A percentile compares a stretch with the other conserved stretches of the same genome.
Evolutionary conservation across 148 eudicot genomes (phyloP).

Genomic region (Hydrangea macrophylla): DNA sequence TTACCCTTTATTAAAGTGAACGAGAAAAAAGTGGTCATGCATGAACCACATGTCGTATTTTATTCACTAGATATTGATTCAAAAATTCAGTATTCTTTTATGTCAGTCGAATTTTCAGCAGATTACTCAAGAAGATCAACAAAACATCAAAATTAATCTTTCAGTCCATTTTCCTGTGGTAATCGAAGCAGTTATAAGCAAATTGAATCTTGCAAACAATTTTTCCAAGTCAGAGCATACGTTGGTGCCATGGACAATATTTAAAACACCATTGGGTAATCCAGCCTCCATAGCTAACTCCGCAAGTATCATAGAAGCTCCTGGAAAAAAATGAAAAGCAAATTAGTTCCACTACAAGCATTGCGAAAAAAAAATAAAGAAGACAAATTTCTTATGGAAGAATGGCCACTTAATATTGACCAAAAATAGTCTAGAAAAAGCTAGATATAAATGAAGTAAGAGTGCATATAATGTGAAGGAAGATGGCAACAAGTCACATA

Average conservation of each 20-base stretch:
- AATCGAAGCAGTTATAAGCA: constrained; percentile 4
- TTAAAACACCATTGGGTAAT: constrained; percentile 87
- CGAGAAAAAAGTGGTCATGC: neutral
- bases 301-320: constrained; percentile 89
- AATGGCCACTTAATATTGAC: neutral
- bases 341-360: neutral
- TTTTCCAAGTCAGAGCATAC: constrained; percentile 38
- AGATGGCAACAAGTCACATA: neutral
- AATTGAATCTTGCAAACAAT: neutral
- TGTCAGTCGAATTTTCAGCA: neutral
- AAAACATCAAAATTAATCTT: neutral
- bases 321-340: constrained; percentile 31
- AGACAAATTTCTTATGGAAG: neutral
- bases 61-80: neutral
- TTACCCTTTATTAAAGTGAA: too few relatives aligned
- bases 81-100: too few relatives aligned
- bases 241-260: constrained; percentile 91
- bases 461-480: neutral
- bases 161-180: neutral
- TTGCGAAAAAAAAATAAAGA: neutral
- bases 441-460: neutral
- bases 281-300: constrained; percentile 99
- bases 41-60: neutral
- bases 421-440: neutral
- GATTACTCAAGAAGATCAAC: neutral